These are phyloP conservation scores for Cylindrodendrum hubeiense DNA, from an alignment of 2,329 filamentous ascomycete genomes.

Conservation along the genomic window DNA sequence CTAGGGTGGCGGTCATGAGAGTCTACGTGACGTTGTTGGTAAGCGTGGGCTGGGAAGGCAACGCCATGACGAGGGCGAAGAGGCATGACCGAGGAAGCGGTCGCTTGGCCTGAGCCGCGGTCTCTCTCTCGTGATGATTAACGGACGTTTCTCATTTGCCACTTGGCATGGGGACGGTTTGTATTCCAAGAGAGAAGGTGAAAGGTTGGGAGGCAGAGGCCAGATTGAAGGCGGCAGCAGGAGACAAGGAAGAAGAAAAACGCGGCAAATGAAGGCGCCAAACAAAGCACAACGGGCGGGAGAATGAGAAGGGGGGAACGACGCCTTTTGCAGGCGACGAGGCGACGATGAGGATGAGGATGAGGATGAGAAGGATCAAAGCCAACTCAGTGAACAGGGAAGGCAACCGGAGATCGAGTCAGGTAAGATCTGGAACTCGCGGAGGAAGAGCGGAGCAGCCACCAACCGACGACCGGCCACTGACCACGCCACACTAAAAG, in stretches of 20 bases:
- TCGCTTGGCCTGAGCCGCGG: background rate
- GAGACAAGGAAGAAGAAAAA: conserved; percentile 1
- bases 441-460: conserved; percentile 12
- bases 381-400: conserved; percentile 14
- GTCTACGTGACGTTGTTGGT: conserved; percentile 59
- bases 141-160: conserved; percentile 10
- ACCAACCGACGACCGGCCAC: conserved; percentile 19
- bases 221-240: conserved; percentile 13
- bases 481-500: conserved; percentile 8
- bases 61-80: conserved; percentile 49
- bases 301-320: background rate
- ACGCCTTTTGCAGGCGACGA: background rate
- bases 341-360: conserved; percentile 14
- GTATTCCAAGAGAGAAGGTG: background rate
- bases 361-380: conserved; percentile 6
- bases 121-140: conserved; percentile 9
- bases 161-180: conserved; percentile 21
- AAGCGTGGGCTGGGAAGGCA: conserved; percentile 44
- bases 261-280: background rate
- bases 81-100: conserved; percentile 45
- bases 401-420: conserved; percentile 20
- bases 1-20: conserved; percentile 64
- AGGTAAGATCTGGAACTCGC: conserved; percentile 23
- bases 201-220: background rate
- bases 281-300: background rate